phyloP scores from a whole-genome alignment of 192 early-diverging fungal species.

The Hyaloraphidium curvatum region DNA sequence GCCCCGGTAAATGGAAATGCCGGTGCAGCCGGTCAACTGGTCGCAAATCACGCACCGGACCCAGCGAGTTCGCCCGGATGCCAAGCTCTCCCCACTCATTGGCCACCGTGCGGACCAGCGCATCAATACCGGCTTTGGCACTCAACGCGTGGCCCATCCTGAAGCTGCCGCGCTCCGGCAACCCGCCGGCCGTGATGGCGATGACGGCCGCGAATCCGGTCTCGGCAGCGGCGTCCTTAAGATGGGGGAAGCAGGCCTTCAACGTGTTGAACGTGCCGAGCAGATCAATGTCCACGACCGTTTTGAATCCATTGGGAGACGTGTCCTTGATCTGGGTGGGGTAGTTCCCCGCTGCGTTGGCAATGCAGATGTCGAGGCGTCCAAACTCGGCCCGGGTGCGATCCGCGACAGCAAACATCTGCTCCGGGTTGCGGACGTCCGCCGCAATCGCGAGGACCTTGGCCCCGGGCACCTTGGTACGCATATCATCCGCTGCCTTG shows the following conservation, averaged over 20 bases:
- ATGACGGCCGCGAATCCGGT: conserved; percentile 42
- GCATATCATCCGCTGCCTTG: conserved; percentile 39
- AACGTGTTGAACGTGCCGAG: conserved; percentile 58
- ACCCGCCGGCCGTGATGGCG: conserved; percentile 50
- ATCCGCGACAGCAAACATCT: conserved; percentile 34
- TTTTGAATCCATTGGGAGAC: conserved; percentile 50
- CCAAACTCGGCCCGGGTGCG: conserved; percentile 38
- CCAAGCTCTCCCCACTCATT: conserved; percentile 51
- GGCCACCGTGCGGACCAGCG: conserved; percentile 31
- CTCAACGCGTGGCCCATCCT: conserved; percentile 24
- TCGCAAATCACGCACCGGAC: too few relatives aligned
- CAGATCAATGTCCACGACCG: conserved; percentile 38
- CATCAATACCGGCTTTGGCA: conserved; percentile 45
- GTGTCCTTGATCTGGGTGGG: conserved; percentile 39
- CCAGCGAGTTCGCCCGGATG: conserved; percentile 50
- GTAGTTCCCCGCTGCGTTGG: conserved; percentile 56
- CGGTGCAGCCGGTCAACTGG: too few relatives aligned
- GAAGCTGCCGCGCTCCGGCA: conserved; percentile 18
- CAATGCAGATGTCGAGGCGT: conserved; percentile 41
- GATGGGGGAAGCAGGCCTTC: conserved; percentile 42
- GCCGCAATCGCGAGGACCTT: conserved; percentile 31
- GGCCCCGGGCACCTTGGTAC: conserved; percentile 26
- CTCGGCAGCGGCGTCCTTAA: conserved; percentile 37
- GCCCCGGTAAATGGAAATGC: too few relatives aligned
- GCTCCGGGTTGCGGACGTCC: conserved; percentile 39